Evolutionary conservation across 192 early-diverging fungal genomes (phyloP), one percentile per base, ranked within the genome.

Genomic region (Umbelopsis sp.): DNA sequence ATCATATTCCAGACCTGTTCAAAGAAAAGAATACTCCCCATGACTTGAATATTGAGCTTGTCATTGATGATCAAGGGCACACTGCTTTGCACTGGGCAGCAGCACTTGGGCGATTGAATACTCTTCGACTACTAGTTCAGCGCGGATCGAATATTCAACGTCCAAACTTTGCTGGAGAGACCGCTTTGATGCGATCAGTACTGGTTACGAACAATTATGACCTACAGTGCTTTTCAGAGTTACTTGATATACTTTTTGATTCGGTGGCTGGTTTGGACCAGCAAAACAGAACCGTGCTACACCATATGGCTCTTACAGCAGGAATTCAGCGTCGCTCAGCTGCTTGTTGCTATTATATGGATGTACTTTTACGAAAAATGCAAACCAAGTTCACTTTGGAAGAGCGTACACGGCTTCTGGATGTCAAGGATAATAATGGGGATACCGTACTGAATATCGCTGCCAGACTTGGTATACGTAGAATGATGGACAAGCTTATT

Each of bases 51-150:
- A 80, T 94, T 27, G 89, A 98, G 74, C 73, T 96, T 25, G 81
- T 89, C 3, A 94, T 99, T 66, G 98, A 99, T 68, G 95, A 96
- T 49, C 93, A 93, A 49, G 97, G 97, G 13, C 95, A 99, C 78
- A 94, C 95, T 0, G 87, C 95, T 1, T 80, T 98, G 9, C 98
- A 99, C 71, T 99, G 97, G 97, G 95, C 98, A 13, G 92, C 95
- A 1, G 93, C 97, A 9, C 80, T 98, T 22, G 96, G 89, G 0
- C 77, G 91, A 46, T 84, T 94, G 46, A 80, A 86, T 35, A 82
- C 96, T 1, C 74, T 97, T 20, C 89, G 91, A 33, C 76, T 94
- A 23, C 80, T 99, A 27, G 71, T 99, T 2, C 78, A 87, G 35
- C 90, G 85, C 20, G 90, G 92, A n/a, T 90, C 93, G 7, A 85